A percentile compares a stretch with the other conserved stretches of the same genome.
Conservation (phyloP, 2,329 filamentous ascomycete genomes). For the Raffaelea ambrosiae region DNA sequence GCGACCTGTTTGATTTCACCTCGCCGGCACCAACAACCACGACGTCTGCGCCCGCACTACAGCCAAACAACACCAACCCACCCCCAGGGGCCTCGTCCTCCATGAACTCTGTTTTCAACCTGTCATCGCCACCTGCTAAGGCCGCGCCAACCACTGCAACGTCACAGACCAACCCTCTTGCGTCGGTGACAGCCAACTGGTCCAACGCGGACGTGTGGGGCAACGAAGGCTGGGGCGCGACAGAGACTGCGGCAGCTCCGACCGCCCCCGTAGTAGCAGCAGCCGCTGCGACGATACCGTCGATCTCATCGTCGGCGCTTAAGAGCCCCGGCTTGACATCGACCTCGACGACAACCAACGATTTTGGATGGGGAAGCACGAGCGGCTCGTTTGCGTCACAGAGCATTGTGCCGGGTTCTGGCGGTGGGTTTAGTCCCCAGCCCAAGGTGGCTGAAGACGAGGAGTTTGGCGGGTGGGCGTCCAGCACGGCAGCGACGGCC, state of each 20-base stretch:
- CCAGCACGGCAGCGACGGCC: slow-evolving; percentile 44
- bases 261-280: neutral
- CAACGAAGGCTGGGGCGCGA: slow-evolving; percentile 70
- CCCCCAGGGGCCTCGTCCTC: slow-evolving; percentile 24
- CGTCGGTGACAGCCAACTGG: slow-evolving; percentile 26
- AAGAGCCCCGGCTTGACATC: slow-evolving; percentile 50
- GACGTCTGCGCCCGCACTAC: slow-evolving; percentile 31
- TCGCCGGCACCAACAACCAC: slow-evolving; percentile 37
- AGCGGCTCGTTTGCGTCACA: slow-evolving; percentile 43
- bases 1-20: slow-evolving; percentile 75
- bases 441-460: slow-evolving; percentile 80
- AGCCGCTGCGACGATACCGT: neutral
- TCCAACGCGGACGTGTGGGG: slow-evolving; percentile 71
- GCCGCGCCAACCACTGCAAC: slow-evolving; percentile 31
- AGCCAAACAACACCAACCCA: slow-evolving; percentile 29
- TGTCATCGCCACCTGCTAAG: slow-evolving; percentile 38
- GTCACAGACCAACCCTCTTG: slow-evolving; percentile 22
- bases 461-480: slow-evolving; percentile 94
- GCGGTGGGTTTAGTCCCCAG: slow-evolving; percentile 54
- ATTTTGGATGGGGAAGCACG: slow-evolving; percentile 51
- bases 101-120: slow-evolving; percentile 70
- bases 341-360: slow-evolving; percentile 39
- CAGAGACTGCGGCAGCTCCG: slow-evolving; percentile 44
- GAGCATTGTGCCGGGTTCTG: slow-evolving; percentile 52
- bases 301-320: slow-evolving; percentile 28